Evolutionary conservation across 164 flowering plant species (phyloP).

Genomic region (Houttuynia cordata): DNA sequence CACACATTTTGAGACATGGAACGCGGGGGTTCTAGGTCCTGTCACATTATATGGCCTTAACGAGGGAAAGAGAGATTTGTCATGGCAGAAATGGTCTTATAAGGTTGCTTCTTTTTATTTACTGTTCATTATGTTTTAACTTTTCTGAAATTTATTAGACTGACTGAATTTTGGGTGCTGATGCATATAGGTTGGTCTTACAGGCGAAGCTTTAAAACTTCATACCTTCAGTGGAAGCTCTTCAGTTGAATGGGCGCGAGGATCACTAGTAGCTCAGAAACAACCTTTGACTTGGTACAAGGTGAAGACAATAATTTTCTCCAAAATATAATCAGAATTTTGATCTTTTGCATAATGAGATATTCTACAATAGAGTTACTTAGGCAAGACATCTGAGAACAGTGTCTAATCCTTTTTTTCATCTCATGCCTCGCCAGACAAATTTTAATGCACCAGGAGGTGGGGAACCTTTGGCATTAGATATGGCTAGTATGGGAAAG

Average conservation of each 20-base stretch:
- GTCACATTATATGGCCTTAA: constrained; percentile 66
- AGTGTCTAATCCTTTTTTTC: too few relatives aligned
- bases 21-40: constrained; percentile 94
- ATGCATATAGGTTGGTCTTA: constrained; percentile 64
- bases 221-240: constrained; percentile 58
- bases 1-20: constrained; percentile 72
- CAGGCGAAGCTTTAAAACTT: constrained; percentile 65
- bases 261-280: constrained; percentile 34
- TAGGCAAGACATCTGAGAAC: too few relatives aligned
- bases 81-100: constrained; percentile 87
- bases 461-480: constrained; percentile 61
- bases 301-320: constrained; percentile 20
- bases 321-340: neutral
- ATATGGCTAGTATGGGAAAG: constrained; percentile 78
- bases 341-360: too few relatives aligned
- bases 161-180: neutral
- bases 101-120: constrained; percentile 37
- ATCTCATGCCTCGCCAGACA: constrained; percentile 23
- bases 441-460: constrained; percentile 58
- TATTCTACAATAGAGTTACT: too few relatives aligned
- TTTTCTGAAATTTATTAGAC: neutral
- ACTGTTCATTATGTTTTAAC: neutral
- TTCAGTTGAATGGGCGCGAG: constrained; percentile 67
- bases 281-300: constrained; percentile 89
- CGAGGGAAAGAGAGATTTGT: constrained; percentile 65